phyloP scores from a whole-genome alignment of 306 rosid species.

The Rosa chinensis region DNA sequence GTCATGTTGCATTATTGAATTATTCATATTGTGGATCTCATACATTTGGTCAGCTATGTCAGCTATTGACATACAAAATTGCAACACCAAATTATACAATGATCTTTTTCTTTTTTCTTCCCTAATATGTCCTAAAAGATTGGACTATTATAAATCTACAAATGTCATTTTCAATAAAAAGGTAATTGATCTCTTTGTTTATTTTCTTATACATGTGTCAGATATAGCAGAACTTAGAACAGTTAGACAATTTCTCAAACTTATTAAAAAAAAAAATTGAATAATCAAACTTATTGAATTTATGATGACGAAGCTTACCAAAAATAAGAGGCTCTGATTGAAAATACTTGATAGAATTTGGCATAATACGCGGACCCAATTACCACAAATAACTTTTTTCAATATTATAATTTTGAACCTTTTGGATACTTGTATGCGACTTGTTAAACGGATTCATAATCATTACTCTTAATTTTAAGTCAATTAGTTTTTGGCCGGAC shows the following conservation, averaged over 20 bases:
- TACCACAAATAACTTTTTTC: background rate
- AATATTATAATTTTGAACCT: background rate
- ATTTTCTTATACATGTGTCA: background rate
- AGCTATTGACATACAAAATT: background rate
- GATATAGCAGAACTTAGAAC: background rate
- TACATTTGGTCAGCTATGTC: background rate
- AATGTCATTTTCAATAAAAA: background rate
- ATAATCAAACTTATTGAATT: background rate
- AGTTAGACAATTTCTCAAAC: background rate
- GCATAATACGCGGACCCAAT: background rate
- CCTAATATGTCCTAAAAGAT: background rate
- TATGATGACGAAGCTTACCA: background rate
- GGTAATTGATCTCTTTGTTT: background rate
- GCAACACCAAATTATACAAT: background rate
- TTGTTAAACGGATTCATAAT: background rate
- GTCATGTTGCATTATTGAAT: background rate
- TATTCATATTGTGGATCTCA: background rate
- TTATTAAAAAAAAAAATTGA: no score
- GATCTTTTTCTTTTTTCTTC: background rate
- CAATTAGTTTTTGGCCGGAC: background rate
- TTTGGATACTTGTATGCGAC: background rate
- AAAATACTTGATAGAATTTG: background rate
- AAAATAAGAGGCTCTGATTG: background rate
- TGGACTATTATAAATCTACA: background rate
- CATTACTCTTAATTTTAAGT: background rate